Conservation (phyloP, 306 rosid genomes). For the Castanea crenata region DNA sequence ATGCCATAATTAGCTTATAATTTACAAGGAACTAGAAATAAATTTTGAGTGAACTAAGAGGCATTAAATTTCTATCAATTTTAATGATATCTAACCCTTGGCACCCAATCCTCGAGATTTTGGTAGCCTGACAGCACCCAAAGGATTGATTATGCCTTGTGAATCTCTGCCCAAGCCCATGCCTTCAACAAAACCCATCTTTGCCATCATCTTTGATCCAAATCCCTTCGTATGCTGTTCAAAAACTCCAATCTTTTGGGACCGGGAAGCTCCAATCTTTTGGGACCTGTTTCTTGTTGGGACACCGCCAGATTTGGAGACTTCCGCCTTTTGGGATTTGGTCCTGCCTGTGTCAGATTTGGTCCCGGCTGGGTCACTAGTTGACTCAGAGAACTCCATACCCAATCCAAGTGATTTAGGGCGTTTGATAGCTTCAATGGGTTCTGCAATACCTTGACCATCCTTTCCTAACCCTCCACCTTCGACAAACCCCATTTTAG, state of each 20-base stretch:
- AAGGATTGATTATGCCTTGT: constrained; percentile 79
- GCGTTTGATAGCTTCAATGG: constrained; percentile 77
- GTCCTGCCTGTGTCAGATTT: neutral
- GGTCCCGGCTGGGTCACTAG: constrained; percentile 18
- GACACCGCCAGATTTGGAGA: constrained; percentile 8
- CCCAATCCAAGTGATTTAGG: constrained; percentile 97
- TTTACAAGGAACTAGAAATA: constrained; percentile 6
- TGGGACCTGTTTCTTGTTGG: constrained; percentile 29
- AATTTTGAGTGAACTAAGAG: neutral
- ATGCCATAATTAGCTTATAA: neutral
- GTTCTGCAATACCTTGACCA: constrained; percentile 73
- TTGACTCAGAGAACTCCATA: constrained; percentile 50
- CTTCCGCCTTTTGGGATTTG: neutral
- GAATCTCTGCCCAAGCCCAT: constrained; percentile 71
- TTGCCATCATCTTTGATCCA: constrained; percentile 95
- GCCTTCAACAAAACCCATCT: constrained; percentile 94
- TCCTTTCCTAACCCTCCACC: constrained; percentile 88
- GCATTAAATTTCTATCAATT: neutral
- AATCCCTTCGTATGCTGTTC: constrained; percentile 90
- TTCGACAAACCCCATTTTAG: constrained; percentile 86
- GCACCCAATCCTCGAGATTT: constrained; percentile 85
- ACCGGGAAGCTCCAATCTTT: constrained; percentile 53
- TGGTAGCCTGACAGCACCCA: constrained; percentile 62
- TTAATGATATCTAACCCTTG: constrained; percentile 29
- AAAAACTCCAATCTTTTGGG: constrained; percentile 51